Base-by-base conservation (phyloP, 805 yeast genomes). In the Ogataea philodendri region DNA sequence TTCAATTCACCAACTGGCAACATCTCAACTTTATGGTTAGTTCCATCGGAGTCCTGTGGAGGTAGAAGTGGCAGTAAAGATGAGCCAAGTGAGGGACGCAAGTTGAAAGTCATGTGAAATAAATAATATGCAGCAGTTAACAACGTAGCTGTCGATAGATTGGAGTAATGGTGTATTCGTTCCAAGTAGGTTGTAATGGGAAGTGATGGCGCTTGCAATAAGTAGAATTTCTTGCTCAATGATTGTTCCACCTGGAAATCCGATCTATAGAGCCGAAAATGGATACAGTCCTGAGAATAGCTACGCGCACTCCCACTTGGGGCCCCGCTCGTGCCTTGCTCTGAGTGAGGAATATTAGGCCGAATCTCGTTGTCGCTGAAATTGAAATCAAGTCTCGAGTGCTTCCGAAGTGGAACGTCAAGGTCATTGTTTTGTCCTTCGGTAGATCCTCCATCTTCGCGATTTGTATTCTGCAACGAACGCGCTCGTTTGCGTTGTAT, bases 1-100 rank as follows among this genome's bases (percentile, higher is more conserved):
- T 69, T 69, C 29, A 61, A 45, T 5, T 53, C 50, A 26, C 65
- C 59, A 9, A 69, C 48, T 3, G 61, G 59, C 18, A 60, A 35
- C 56, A 60, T 45, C 23, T 38, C 26, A 4, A 55, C 14, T 9
- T 33, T 29, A 5, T 16, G 31, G 3, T 36, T 28, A 4, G 18
- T 10, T 5, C 25, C 30, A 10, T 24, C 30, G 10, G 30, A 16
- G n/a, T 16, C 18, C n/a, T 23, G n/a, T 15, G 46, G 45, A 6
- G 34, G 29, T n/a, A 31, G 19, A 22, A 32, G 32, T 2, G 52
- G 49, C 13, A 38, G 26, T 9, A 35, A 22, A 9, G 43, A 39
- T 14, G 39, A 30, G 23, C 37, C 39, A 18, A 46, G 35, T 21
- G 36, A 30, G 10, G 49, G 46, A 29, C 42, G 46, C 32, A 59